Evolutionary conservation across 148 eudicot genomes (phyloP).

Genomic region (Dianthus caryophyllus): DNA sequence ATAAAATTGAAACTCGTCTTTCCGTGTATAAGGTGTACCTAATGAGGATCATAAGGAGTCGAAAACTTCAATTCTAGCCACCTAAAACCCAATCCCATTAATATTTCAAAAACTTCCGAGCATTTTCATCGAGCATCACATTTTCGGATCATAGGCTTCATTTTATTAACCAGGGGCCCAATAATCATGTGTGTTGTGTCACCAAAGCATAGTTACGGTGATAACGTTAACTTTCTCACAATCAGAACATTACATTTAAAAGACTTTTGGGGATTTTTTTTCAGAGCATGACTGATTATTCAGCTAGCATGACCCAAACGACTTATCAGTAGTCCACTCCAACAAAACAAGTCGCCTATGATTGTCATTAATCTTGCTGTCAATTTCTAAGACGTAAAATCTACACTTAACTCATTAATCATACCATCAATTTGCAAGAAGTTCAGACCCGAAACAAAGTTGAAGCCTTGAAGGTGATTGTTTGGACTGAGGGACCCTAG

Average conservation of each 20-base stretch:
- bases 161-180: background rate
- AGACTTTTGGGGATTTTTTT: background rate
- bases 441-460: too few relatives aligned
- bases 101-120: background rate
- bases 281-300: background rate
- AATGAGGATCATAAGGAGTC: background rate
- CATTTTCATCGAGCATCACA: background rate
- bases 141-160: background rate
- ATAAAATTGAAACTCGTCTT: background rate
- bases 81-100: background rate
- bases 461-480: too few relatives aligned
- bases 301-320: background rate
- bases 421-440: background rate
- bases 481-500: too few relatives aligned
- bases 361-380: background rate
- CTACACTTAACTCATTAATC: background rate
- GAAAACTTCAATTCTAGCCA: background rate
- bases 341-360: background rate
- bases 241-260: background rate
- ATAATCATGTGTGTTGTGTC: background rate
- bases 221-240: background rate
- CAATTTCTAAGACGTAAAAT: background rate
- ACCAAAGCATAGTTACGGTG: background rate
- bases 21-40: conserved; percentile 11
- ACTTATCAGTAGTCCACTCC: background rate